Evolutionary conservation across 2,329 filamentous ascomycete species (phyloP).

Genomic region (Penicillium sp.): DNA sequence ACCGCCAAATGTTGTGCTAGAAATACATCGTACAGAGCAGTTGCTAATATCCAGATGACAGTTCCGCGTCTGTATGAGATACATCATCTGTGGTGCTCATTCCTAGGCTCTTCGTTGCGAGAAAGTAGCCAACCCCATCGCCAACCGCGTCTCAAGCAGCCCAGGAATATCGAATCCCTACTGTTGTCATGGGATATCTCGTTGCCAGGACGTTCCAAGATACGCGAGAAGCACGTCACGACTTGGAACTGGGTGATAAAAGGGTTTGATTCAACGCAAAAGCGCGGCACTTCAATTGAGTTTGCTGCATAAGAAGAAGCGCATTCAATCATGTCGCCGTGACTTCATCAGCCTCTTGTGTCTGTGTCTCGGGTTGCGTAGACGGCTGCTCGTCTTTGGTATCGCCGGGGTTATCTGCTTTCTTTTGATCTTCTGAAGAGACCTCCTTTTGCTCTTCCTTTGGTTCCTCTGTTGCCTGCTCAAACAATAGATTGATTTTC

Average conservation of each 20-base stretch:
- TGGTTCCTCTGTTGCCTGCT: conserved; percentile 21
- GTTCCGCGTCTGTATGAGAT: not conserved
- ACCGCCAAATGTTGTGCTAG: not conserved
- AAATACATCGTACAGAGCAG: not conserved
- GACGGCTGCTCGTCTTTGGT: conserved; percentile 2
- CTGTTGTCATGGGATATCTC: not conserved
- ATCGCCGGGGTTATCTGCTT: conserved; percentile 1
- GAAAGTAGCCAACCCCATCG: not conserved
- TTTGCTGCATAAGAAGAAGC: not conserved
- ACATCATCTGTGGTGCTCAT: not conserved
- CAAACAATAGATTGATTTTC: conserved; percentile 56
- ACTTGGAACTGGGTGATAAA: not conserved
- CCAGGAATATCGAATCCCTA: not conserved
- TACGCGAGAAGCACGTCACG: not conserved
- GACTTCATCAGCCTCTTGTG: not conserved
- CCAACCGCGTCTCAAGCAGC: not conserved
- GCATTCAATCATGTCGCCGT: not conserved
- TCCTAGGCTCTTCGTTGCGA: not conserved
- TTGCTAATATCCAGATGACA: not conserved
- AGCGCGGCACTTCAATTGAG: not conserved
- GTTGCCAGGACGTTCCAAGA: not conserved
- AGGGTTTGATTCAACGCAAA: not conserved
- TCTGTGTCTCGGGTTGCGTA: not conserved
- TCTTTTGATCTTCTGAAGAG: conserved; percentile 23
- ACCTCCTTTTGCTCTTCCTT: conserved; percentile 21